Evolutionary conservation across 2,329 filamentous ascomycete species (phyloP), one percentile per base, ranked within the genome.

Genomic region (Whalleya microplaca): DNA sequence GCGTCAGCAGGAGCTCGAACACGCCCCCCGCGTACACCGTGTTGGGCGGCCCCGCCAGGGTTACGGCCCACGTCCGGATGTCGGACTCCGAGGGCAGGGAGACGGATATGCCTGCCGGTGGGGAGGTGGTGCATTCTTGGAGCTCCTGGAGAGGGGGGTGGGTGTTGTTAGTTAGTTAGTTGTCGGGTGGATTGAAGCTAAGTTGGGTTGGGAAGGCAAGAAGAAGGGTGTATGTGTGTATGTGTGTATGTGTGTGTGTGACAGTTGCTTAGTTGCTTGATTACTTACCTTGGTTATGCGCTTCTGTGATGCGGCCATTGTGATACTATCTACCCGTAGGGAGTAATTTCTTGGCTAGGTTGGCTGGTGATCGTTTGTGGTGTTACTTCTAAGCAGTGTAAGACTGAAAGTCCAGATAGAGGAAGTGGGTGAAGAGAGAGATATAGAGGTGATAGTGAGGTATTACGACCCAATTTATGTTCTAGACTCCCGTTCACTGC

Each of bases 1-100:
- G 85, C 41, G 76, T 81, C 65, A 96, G 80, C 60, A 87, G 76
- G 59, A 97, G 77, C 64, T 84, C 84, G 83, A 92, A 97, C 64
- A 77, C 78, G 69, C 92, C 92, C 66, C 86, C 87, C 80, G 73
- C 69, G 76, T 84, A 86, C 63, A 75, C 67, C 2, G 78, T 77
- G 37, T 63, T 56, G 2, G 74, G 47, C 0, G 82, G 81, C 1
- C 80, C 80, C 2, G 66, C 41, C 55, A 85, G 73, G 16, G 71
- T 73, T 61, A 83, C 70, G 70, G 79, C 75, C 83, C 83, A 85
- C 41, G 69, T 76, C 75, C 81, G 76, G 52, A 86, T 72, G 71
- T 83, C 72, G 46, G 75, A 63, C 61, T 80, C 77, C 59, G 73
- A 69, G 51, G 79, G 72, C 18, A 84, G 78, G 55, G 68, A 40